Evolutionary conservation across 257 asterid genomes (phyloP), one percentile per base, ranked within the genome.

Genomic region (Marsdenia floribunda): DNA sequence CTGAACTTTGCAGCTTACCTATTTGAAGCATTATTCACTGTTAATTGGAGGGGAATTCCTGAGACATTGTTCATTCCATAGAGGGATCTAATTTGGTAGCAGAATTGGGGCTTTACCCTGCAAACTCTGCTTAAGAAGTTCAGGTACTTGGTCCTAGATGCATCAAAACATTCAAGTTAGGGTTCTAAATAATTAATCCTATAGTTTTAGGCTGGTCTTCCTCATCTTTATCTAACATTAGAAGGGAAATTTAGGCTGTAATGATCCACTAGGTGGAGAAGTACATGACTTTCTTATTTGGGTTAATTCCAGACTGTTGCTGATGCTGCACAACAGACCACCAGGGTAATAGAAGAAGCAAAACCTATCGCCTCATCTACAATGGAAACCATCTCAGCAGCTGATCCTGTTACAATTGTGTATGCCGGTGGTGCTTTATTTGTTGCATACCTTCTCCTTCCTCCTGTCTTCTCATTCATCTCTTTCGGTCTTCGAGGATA

Each of bases 351-450:
- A 60, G 87, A 76, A 79, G 92, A 70, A 57, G 99, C 96, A 66
- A 89, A 86, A 73, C 98, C 99, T 18, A 76, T 94, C 29, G 98
- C 97, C 73, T 79, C 91, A 75, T 87, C 99, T 72, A 92, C 97
- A 42, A 83, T 92, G 74, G 83, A 94, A 79, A 81, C 90, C 44
- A 88, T 94, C 73, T 87, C 92, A 72, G 77, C 98, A 0, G 88
- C 97, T 64, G 95, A 90, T 54, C 99, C 99, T 68, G 75, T 80
- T 76, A 80, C 85, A 38, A 72, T 94, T 73, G 86, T 88, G 49
- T 92, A 83, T 71, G 73, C 93, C 74, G 96, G 97, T 68, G 95
- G 98, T 78, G 89, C 87, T 53, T 78, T 94, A 50, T 80, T 94
- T 54, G 60, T 89, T 77, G 89, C 91, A 44, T 94, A 87, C 78